Evolutionary conservation across 2,329 filamentous ascomycete species (phyloP).

Genomic region (Aspergillus sp.): DNA sequence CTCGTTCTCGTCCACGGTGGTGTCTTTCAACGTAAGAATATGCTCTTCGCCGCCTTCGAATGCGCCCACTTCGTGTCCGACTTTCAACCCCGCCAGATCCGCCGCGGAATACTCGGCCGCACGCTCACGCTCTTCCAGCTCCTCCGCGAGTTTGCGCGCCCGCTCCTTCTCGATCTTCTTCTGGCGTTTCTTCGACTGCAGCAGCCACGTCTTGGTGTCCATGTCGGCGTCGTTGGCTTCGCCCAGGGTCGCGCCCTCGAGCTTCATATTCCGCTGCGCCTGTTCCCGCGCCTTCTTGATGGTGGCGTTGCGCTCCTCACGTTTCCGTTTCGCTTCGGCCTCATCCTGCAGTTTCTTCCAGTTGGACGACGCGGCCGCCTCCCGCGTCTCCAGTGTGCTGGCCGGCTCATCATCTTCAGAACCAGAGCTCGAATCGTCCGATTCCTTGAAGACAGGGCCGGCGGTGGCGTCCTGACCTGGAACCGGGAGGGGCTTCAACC

Average conservation of each 20-base stretch:
- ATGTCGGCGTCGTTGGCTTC: slow-evolving; percentile 66
- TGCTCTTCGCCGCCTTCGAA: slow-evolving; percentile 81
- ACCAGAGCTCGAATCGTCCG: slow-evolving; percentile 41
- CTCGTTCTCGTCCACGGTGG: slow-evolving; percentile 77
- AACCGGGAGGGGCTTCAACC: slow-evolving; percentile 84
- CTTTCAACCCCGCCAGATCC: slow-evolving; percentile 85
- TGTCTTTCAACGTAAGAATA: slow-evolving; percentile 90
- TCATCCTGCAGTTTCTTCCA: slow-evolving; percentile 66
- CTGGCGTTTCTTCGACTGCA: slow-evolving; percentile 86
- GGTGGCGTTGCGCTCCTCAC: slow-evolving; percentile 75
- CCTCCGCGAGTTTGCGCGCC: slow-evolving; percentile 67
- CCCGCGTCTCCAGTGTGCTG: slow-evolving; percentile 75
- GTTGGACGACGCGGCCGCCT: slow-evolving; percentile 43
- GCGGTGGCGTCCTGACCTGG: slow-evolving; percentile 56
- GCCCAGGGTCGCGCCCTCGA: slow-evolving; percentile 81
- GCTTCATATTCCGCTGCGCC: slow-evolving; percentile 69
- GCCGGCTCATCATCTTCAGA: slow-evolving; percentile 64
- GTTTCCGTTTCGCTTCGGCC: slow-evolving; percentile 66
- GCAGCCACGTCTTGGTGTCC: slow-evolving; percentile 83
- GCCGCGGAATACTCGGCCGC: slow-evolving; percentile 77
- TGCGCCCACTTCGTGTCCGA: slow-evolving; percentile 78
- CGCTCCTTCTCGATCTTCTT: slow-evolving; percentile 79
- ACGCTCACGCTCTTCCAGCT: slow-evolving; percentile 73
- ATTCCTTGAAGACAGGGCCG: slow-evolving; percentile 57
- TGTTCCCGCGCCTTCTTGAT: slow-evolving; percentile 85